A percentile compares a stretch with the other conserved stretches of the same genome.
Conservation (phyloP, 306 rosid species). For the Coriaria nepalensis region DNA sequence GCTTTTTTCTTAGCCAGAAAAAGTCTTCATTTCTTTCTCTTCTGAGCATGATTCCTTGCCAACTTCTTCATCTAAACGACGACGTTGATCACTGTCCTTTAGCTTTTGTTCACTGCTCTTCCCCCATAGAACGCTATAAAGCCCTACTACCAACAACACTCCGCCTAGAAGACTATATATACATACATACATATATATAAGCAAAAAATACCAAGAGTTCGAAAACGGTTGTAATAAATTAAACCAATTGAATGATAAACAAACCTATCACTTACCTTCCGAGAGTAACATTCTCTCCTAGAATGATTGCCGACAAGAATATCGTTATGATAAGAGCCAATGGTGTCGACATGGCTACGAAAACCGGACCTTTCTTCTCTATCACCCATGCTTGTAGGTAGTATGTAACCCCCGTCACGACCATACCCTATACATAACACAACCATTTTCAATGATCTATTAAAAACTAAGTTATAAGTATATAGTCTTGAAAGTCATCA, state of each 20-base stretch:
- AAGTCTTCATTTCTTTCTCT: background rate
- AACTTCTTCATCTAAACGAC: background rate
- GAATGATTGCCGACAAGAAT: slow-evolving; percentile 36
- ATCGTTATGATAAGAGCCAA: slow-evolving; percentile 48
- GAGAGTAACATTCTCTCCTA: slow-evolving; percentile 44
- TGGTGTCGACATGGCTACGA: slow-evolving; percentile 74
- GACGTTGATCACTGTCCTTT: background rate
- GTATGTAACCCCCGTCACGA: slow-evolving; percentile 69
- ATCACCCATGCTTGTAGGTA: slow-evolving; percentile 74
- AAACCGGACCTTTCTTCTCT: slow-evolving; percentile 80
- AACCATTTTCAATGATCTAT: too few species aligned
- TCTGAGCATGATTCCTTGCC: background rate
- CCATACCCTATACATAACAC: slow-evolving; percentile 39
- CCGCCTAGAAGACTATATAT: slow-evolving; percentile 4
- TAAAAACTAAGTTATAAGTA: too few species aligned
- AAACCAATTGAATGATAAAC: background rate
- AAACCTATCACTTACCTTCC: slow-evolving; percentile 42
- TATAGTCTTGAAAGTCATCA: too few species aligned
- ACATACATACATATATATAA: too few species aligned
- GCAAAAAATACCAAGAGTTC: background rate
- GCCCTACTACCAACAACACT: slow-evolving; percentile 2
- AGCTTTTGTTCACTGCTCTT: slow-evolving; percentile 10
- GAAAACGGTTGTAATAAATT: background rate
- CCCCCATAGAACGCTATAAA: slow-evolving; percentile 8
- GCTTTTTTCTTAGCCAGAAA: too few species aligned